Percentiles rank a stretch among this genome's conserved stretches.
These are phyloP conservation scores for Hyaloscypha bicolor DNA, from an alignment of 495 filamentous ascomycete genomes.

Conservation along the genomic window DNA sequence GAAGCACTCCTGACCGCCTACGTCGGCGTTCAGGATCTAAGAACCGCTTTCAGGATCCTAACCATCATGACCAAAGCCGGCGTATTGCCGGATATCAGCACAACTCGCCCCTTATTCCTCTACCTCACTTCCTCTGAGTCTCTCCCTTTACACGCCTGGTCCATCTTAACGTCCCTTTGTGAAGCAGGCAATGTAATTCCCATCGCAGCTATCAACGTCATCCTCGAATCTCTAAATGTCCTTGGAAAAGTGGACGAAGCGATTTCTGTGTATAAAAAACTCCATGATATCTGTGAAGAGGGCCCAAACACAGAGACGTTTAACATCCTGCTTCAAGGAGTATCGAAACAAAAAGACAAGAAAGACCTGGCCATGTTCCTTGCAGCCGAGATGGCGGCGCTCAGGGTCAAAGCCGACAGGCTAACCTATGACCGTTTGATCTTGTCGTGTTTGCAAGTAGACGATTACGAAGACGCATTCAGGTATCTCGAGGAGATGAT, in stretches of 20 bases:
- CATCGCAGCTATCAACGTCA: conserved; percentile 58
- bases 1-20: conserved; percentile 74
- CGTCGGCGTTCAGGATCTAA: conserved; percentile 53
- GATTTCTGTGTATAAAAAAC: conserved; percentile 68
- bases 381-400: conserved; percentile 70
- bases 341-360: conserved; percentile 38
- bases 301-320: conserved; percentile 64
- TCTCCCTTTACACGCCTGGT: conserved; percentile 48
- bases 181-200: conserved; percentile 50
- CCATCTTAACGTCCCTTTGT: conserved; percentile 55
- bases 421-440: conserved; percentile 72
- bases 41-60: conserved; percentile 60
- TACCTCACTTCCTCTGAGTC: conserved; percentile 36
- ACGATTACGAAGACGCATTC: conserved; percentile 60
- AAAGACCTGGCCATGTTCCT: conserved; percentile 67
- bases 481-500: conserved; percentile 59
- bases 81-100: conserved; percentile 50
- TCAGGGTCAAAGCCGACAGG: conserved; percentile 59
- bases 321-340: conserved; percentile 67
- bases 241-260: conserved; percentile 53
- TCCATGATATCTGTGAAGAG: conserved; percentile 60
- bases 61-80: conserved; percentile 68
- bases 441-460: conserved; percentile 58
- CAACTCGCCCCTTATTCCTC: conserved; percentile 58
- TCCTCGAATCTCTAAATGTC: conserved; percentile 57